These are phyloP conservation scores for Exserohilum rostratum DNA, from an alignment of 2,329 filamentous ascomycete species.

Conservation along the genomic window DNA sequence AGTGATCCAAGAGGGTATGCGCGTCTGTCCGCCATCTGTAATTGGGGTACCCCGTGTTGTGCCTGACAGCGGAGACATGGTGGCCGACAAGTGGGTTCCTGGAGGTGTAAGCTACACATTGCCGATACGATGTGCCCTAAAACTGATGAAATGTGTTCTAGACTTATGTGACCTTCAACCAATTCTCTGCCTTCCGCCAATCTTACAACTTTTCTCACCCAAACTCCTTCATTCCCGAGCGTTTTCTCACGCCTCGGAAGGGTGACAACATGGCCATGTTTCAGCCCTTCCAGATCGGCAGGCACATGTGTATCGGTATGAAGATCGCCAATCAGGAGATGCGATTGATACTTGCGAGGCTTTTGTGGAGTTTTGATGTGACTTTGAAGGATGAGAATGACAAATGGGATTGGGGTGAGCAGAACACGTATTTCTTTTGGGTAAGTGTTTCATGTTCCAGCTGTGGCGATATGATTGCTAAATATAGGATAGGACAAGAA, in stretches of 20 bases:
- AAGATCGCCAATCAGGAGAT: constrained; percentile 41
- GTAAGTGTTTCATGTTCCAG: not conserved
- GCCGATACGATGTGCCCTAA: too few species aligned
- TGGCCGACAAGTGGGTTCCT: constrained; percentile 32
- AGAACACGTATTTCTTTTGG: constrained; percentile 33
- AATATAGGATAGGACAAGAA: constrained; percentile 3
- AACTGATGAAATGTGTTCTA: constrained; percentile 2
- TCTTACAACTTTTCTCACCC: constrained; percentile 35
- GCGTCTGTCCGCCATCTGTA: constrained; percentile 32
- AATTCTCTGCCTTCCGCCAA: constrained; percentile 35
- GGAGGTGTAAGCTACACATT: constrained; percentile 21
- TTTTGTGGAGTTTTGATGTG: constrained; percentile 51
- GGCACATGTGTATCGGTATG: constrained; percentile 37
- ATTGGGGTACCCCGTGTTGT: constrained; percentile 28
- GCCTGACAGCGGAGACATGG: constrained; percentile 28
- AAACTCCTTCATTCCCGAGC: constrained; percentile 44
- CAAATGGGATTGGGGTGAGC: constrained; percentile 31
- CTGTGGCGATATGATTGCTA: not conserved
- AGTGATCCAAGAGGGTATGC: constrained; percentile 48
- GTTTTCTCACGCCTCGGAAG: constrained; percentile 31
- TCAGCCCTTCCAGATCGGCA: constrained; percentile 36
- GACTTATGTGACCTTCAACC: constrained; percentile 40
- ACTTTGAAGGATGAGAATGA: constrained; percentile 12
- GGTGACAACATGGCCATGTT: constrained; percentile 31
- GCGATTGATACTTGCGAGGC: constrained; percentile 47